These are phyloP conservation scores for Saprolegnia diclina DNA, from an alignment of 352 stramenopile species.

Conservation along the genomic window DNA sequence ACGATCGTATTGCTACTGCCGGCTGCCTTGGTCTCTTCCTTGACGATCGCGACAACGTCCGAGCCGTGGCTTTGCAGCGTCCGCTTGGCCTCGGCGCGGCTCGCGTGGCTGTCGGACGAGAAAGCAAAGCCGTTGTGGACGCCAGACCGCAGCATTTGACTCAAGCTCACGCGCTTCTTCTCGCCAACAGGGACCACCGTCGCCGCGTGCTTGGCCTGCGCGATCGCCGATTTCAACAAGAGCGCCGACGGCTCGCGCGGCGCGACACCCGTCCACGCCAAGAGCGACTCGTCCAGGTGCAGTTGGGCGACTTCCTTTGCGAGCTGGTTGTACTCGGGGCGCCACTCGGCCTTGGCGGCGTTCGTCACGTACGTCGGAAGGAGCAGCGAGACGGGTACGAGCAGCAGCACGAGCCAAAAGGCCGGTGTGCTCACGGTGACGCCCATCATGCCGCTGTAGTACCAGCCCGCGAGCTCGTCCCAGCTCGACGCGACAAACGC, in stretches of 20 bases:
- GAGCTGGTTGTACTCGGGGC: slow-evolving; percentile 73
- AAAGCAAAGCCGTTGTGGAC: slow-evolving; percentile 67
- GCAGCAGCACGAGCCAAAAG: slow-evolving; percentile 58
- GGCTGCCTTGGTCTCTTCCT: neutral
- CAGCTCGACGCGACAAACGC: slow-evolving; percentile 51
- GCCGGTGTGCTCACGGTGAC: slow-evolving; percentile 51
- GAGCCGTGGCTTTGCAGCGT: neutral
- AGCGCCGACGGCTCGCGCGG: slow-evolving; percentile 33
- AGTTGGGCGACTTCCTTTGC: slow-evolving; percentile 73
- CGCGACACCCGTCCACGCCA: slow-evolving; percentile 62
- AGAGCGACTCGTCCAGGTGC: slow-evolving; percentile 42
- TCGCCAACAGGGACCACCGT: slow-evolving; percentile 5
- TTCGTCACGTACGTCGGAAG: slow-evolving; percentile 48
- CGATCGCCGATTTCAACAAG: neutral
- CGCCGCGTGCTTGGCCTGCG: slow-evolving; percentile 37
- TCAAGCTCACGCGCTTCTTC: slow-evolving; percentile 31
- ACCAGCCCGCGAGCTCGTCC: slow-evolving; percentile 51
- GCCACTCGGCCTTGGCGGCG: slow-evolving; percentile 50
- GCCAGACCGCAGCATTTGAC: slow-evolving; percentile 25
- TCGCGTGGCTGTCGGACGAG: slow-evolving; percentile 52
- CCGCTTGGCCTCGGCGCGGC: slow-evolving; percentile 40
- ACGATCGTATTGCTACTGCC: too few species aligned
- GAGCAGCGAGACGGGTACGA: slow-evolving; percentile 50
- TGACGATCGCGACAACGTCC: neutral
- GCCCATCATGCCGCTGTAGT: slow-evolving; percentile 69